phyloP scores from a whole-genome alignment of 2,329 filamentous ascomycete species.

The Tolypocladium album region DNA sequence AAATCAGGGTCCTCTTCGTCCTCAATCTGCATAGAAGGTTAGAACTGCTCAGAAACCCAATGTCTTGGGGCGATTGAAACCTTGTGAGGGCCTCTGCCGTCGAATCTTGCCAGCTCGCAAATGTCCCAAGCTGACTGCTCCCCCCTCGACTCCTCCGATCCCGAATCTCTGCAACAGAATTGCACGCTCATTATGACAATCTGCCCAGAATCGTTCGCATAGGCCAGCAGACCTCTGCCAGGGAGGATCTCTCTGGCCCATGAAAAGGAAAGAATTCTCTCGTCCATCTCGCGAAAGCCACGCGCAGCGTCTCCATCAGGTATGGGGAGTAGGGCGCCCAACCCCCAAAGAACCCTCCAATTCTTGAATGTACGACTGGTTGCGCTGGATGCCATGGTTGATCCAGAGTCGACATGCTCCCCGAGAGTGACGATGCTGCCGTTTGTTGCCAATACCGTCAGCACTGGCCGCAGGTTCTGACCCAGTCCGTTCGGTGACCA shows the following conservation, averaged over 20 bases:
- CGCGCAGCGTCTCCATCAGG: constrained; percentile 26
- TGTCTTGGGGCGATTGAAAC: constrained; percentile 1
- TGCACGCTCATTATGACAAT: constrained; percentile 40
- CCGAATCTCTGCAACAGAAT: constrained; percentile 13
- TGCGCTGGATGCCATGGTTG: constrained; percentile 16
- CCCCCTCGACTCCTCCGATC: constrained; percentile 5
- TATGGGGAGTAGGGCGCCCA: constrained; percentile 40
- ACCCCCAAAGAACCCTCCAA: constrained; percentile 45
- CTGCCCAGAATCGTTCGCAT: constrained; percentile 38
- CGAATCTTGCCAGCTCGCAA: constrained; percentile 38
- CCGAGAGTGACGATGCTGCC: constrained; percentile 41
- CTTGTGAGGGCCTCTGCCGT: constrained; percentile 33
- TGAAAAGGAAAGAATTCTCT: constrained; percentile 38
- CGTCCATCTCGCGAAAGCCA: constrained; percentile 25
- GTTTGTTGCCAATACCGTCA: constrained; percentile 38
- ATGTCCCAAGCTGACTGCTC: constrained; percentile 35
- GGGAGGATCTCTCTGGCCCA: constrained; percentile 36
- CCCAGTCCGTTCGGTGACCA: constrained; percentile 53
- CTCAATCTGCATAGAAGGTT: constrained; percentile 9
- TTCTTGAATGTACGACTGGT: constrained; percentile 30
- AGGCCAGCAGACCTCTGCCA: constrained; percentile 36
- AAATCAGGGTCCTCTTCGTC: constrained; percentile 35
- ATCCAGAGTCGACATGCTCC: constrained; percentile 26
- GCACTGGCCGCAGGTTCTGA: constrained; percentile 38
- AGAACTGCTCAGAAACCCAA: neutral